A percentile compares a stretch with the other conserved stretches of the same genome.
Conservation (phyloP, 2,329 filamentous ascomycete genomes). For the Nigrospora osmanthi region DNA sequence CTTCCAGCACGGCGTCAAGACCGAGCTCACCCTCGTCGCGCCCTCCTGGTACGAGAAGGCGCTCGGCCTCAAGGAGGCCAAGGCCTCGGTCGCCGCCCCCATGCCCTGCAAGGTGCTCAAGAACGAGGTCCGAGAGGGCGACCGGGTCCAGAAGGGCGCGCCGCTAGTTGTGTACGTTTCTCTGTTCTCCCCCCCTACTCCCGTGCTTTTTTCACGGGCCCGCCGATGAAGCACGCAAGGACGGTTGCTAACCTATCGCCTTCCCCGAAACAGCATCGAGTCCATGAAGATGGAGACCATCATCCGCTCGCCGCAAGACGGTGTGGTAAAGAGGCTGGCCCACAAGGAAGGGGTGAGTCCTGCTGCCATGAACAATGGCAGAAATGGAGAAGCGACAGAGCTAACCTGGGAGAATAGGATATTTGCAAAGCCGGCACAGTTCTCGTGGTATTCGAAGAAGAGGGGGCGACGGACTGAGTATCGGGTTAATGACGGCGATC, state of each 20-base stretch:
- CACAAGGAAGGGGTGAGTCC: slow-evolving; percentile 64
- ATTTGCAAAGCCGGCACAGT: slow-evolving; percentile 73
- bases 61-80: slow-evolving; percentile 70
- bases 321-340: slow-evolving; percentile 63
- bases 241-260: slow-evolving; percentile 6
- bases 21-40: slow-evolving; percentile 45
- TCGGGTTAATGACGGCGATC: not conserved
- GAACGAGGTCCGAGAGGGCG: slow-evolving; percentile 78
- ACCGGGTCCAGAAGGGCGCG: slow-evolving; percentile 76
- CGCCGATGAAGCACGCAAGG: too few species aligned
- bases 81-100: slow-evolving; percentile 79
- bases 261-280: slow-evolving; percentile 49
- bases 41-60: slow-evolving; percentile 85
- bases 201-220: too few species aligned
- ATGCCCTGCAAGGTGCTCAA: slow-evolving; percentile 97
- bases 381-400: not conserved
- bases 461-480: slow-evolving; percentile 4
- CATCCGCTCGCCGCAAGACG: slow-evolving; percentile 68
- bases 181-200: not conserved
- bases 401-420: slow-evolving; percentile 38
- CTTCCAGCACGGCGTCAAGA: slow-evolving; percentile 63
- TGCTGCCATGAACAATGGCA: not conserved
- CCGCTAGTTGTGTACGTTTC: slow-evolving; percentile 69
- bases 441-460: slow-evolving; percentile 64
- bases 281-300: slow-evolving; percentile 90